phyloP scores from a whole-genome alignment of 2,329 filamentous ascomycete species.

The Cercospora janseana region DNA sequence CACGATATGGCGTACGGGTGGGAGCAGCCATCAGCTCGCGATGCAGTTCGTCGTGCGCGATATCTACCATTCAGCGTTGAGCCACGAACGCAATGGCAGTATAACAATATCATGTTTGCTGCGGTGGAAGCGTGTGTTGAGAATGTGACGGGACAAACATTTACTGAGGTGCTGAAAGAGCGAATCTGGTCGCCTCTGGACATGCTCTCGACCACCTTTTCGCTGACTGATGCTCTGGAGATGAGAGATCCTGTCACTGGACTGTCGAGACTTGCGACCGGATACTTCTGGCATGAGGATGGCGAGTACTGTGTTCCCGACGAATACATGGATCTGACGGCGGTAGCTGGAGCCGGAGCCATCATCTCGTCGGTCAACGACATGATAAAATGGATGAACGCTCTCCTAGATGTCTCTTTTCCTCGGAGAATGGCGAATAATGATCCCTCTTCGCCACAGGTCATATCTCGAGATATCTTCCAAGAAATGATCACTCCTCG shows the following conservation, averaged over 20 bases:
- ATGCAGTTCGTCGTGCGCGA: conserved; percentile 45
- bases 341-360: conserved; percentile 23
- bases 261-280: conserved; percentile 43
- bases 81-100: conserved; percentile 48
- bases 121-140: conserved; percentile 49
- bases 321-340: conserved; percentile 9
- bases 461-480: background rate
- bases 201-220: conserved; percentile 47
- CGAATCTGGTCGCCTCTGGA: conserved; percentile 48
- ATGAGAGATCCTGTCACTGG: conserved; percentile 28
- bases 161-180: conserved; percentile 45
- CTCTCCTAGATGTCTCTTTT: conserved; percentile 5
- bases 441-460: background rate
- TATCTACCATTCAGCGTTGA: conserved; percentile 47
- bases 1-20: conserved; percentile 38
- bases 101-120: conserved; percentile 54
- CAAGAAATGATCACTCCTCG: background rate
- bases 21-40: conserved; percentile 32
- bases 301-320: conserved; percentile 9
- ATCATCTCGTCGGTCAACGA: conserved; percentile 23
- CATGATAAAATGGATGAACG: conserved; percentile 19
- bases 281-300: conserved; percentile 18
- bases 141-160: conserved; percentile 39
- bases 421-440: background rate
- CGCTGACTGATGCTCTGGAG: conserved; percentile 26